A percentile compares a stretch with the other conserved stretches of the same genome.
Evolutionary conservation across 441 rosid genomes (phyloP).

Genomic region (Sinapis alba): DNA sequence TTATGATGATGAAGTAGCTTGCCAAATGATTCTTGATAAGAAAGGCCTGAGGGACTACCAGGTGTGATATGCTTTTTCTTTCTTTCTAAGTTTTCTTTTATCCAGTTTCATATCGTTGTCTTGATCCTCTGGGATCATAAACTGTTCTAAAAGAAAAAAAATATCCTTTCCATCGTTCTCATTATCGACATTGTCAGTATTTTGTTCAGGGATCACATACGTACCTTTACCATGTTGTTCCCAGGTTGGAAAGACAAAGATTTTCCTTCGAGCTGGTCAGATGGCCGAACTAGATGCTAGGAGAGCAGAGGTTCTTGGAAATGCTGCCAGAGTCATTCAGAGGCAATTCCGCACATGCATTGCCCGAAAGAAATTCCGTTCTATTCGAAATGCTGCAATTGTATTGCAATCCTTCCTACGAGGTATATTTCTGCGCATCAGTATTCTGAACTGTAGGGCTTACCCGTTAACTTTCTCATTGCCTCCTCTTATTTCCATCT

Average conservation of each 20-base stretch:
- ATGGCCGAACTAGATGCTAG: constrained; percentile 85
- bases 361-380: constrained; percentile 55
- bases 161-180: background rate
- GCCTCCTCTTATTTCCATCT: constrained; percentile 5
- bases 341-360: constrained; percentile 59
- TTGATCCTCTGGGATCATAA: constrained; percentile 17
- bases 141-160: background rate
- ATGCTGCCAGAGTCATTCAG: constrained; percentile 75
- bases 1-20: constrained; percentile 63
- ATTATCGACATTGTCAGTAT: background rate
- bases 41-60: constrained; percentile 75
- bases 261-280: constrained; percentile 83
- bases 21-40: constrained; percentile 70
- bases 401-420: constrained; percentile 58
- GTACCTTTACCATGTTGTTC: constrained; percentile 25
- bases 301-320: constrained; percentile 72
- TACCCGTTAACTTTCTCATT: constrained; percentile 3
- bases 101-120: background rate
- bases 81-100: background rate
- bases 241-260: constrained; percentile 76
- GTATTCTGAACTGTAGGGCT: background rate
- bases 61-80: constrained; percentile 44
- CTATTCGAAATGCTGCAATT: constrained; percentile 59
- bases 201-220: background rate
- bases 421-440: constrained; percentile 50